Evolutionary conservation across 495 filamentous ascomycete genomes (phyloP).

Genomic region (Lasiosphaeria miniovina): DNA sequence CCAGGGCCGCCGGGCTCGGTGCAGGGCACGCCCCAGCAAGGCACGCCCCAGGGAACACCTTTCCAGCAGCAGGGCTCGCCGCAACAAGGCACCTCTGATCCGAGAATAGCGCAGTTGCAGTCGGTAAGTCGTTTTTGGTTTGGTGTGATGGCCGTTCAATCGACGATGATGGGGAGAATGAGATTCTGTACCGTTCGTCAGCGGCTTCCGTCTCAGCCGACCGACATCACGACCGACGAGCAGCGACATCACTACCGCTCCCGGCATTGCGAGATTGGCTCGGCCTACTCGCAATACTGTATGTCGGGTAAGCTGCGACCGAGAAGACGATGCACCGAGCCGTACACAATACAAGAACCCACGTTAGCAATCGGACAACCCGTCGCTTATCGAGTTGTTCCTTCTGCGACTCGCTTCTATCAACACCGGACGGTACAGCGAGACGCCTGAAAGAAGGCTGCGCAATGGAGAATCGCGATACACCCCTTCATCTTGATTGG

Average conservation of each 20-base stretch:
- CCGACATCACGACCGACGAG: not conserved
- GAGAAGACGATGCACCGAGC: too few relatives aligned
- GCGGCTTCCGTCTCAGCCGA: not conserved
- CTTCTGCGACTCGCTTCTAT: too few relatives aligned
- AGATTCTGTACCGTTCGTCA: not conserved
- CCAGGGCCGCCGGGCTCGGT: slow-evolving; percentile 26
- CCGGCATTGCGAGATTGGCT: too few relatives aligned
- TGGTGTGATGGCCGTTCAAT: slow-evolving; percentile 15
- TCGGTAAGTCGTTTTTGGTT: slow-evolving; percentile 59
- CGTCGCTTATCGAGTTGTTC: too few relatives aligned
- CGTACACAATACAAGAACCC: too few relatives aligned
- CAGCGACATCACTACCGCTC: not conserved
- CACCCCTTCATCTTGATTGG: not conserved
- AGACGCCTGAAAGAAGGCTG: not conserved
- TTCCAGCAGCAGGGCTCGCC: not conserved
- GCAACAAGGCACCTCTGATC: slow-evolving; percentile 39
- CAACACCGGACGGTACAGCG: too few relatives aligned
- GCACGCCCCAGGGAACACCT: not conserved
- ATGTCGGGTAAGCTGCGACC: too few relatives aligned
- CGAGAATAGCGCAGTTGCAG: slow-evolving; percentile 65
- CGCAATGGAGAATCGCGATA: not conserved
- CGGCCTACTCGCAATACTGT: too few relatives aligned
- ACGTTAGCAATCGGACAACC: too few relatives aligned
- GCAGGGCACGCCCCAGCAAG: not conserved
- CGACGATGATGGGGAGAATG: slow-evolving; percentile 4